Base-by-base conservation (phyloP, 345 rosid genomes). In the Balakata baccata region DNA sequence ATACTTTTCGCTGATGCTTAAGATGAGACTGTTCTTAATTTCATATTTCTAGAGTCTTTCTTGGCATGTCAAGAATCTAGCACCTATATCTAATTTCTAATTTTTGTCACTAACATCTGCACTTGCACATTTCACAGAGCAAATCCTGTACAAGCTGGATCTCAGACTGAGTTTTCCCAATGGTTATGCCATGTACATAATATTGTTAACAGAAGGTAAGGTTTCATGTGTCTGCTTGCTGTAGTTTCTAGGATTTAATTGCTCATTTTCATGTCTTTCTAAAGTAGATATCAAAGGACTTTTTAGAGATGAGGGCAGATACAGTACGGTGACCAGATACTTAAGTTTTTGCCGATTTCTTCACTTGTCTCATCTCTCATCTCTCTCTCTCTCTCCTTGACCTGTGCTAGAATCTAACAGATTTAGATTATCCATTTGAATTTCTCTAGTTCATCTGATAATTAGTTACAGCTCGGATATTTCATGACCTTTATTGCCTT, bases 141-240 rank as follows among this genome's bases (percentile, higher is more conserved):
- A 70, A 92, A 87, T 85, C 99, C 99, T 7, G 90, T 90, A 22
- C 86, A 86, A 72, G 84, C 88, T 50, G 89, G 90, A 74, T 90
- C 94, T 74, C 99, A 95, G 52, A 79, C 88, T 46, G 93, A 95
- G 64, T 95, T 92, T 81, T 92, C 99, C 4, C 90, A 80, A 52
- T 92, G 99, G 99, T 82, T 95, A 29, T 95, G 99, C 71, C 89
- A 86, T 45, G 89, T 89, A 54, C 98, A 95, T 82, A 95, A 95
- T 79, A 85, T 92, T 58, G 94, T 95, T 66, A 95, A 92, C 67
- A 87, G 98, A 86, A 92, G 99, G 99, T 91, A 83, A 63, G 41
- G 49, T 39, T 23, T n/a, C 71, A 51, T 14, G 25, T 18, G 47
- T 17, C 13, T 18, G 13, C 58, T 29, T 34, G 57, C 37, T 74